phyloP scores from a whole-genome alignment of 768 basidiomycete species.

The Tulasnella sp. region DNA sequence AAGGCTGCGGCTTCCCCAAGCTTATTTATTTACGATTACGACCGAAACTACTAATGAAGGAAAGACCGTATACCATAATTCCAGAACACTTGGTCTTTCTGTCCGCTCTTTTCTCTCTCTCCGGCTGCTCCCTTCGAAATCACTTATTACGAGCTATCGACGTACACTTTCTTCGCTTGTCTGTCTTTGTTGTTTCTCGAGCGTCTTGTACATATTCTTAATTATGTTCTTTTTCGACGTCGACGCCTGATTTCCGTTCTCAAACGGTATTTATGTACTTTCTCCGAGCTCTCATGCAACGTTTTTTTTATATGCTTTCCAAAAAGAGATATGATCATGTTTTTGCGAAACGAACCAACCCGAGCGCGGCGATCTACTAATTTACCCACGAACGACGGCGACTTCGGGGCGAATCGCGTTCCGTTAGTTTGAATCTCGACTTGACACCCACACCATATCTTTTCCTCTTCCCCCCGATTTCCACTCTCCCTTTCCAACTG shows the following conservation, averaged over 20 bases:
- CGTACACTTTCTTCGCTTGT: conserved; percentile 63
- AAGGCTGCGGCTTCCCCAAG: neutral
- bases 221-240: neutral
- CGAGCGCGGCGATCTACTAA: neutral
- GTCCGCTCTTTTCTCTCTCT: neutral
- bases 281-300: neutral
- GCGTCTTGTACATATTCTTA: conserved; percentile 6
- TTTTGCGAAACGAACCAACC: neutral
- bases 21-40: neutral
- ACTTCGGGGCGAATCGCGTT: conserved; percentile 9
- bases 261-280: conserved; percentile 11
- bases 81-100: neutral
- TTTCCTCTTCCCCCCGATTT: neutral
- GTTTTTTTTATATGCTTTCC: neutral
- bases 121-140: neutral
- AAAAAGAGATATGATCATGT: neutral
- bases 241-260: neutral
- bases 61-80: neutral
- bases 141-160: conserved; percentile 37
- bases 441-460: neutral
- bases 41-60: neutral
- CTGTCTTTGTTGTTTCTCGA: conserved; percentile 52
- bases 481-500: conserved; percentile 9
- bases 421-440: conserved; percentile 2
- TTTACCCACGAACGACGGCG: neutral